Percentiles rank a stretch among this genome's conserved stretches.
Evolutionary conservation across 805 yeast species (phyloP).

Genomic region (Metschnikowia aberdeeniae): DNA sequence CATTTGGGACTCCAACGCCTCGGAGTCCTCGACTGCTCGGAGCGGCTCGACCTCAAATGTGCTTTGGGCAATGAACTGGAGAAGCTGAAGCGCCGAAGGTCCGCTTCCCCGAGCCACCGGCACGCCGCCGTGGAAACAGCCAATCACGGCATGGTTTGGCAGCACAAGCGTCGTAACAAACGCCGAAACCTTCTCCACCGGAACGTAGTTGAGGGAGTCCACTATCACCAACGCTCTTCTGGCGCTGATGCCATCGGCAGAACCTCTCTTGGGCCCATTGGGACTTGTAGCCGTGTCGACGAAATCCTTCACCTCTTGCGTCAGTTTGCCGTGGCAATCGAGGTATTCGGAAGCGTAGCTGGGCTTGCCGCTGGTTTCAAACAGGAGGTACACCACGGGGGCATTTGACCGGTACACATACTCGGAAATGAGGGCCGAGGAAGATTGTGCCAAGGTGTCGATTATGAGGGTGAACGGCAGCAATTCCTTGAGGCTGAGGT

Average conservation of each 20-base stretch:
- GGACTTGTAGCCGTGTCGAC: conserved; percentile 19
- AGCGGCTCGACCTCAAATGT: conserved; percentile 59
- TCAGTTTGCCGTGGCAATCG: conserved; percentile 33
- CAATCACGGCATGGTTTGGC: conserved; percentile 31
- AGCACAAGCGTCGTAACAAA: conserved; percentile 46
- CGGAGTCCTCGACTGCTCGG: conserved; percentile 28
- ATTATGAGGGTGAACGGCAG: conserved; percentile 68
- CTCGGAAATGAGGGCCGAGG: conserved; percentile 54
- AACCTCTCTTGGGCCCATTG: background rate
- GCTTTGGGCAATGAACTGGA: conserved; percentile 71
- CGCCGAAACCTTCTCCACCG: conserved; percentile 41
- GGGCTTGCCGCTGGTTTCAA: conserved; percentile 59
- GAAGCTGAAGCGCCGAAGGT: conserved; percentile 50
- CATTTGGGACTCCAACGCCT: conserved; percentile 40
- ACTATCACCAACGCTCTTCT: conserved; percentile 47
- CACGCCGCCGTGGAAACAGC: conserved; percentile 33
- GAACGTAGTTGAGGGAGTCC: conserved; percentile 65
- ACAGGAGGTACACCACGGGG: conserved; percentile 55
- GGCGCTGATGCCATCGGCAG: conserved; percentile 10
- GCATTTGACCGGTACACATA: conserved; percentile 41
- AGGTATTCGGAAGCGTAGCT: conserved; percentile 45
- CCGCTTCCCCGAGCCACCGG: conserved; percentile 40
- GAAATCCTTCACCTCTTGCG: conserved; percentile 17
- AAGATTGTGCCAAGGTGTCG: conserved; percentile 72
- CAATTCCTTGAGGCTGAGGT: conserved; percentile 64